Evolutionary conservation across 2,329 filamentous ascomycete species (phyloP).

Genomic region (Neopestalotiopsis sp.): DNA sequence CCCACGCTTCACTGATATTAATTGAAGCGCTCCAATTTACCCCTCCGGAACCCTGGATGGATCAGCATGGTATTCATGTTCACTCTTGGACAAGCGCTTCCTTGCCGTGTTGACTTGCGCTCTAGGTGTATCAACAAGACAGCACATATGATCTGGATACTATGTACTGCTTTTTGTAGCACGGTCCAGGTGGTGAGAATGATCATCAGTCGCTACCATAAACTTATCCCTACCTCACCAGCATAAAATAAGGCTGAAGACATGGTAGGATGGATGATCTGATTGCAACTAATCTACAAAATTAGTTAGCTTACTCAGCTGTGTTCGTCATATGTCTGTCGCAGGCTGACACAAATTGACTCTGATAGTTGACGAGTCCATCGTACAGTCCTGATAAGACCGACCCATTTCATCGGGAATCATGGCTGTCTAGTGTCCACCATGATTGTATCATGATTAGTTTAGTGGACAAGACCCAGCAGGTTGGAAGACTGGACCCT

Average conservation of each 20-base stretch:
- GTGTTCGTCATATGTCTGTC: not conserved
- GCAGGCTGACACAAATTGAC: not conserved
- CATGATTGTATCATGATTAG: not conserved
- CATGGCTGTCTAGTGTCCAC: not conserved
- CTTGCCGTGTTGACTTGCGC: not conserved
- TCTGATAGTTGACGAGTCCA: not conserved
- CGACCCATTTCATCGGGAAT: not conserved
- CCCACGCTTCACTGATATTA: conserved; percentile 2
- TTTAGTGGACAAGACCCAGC: not conserved
- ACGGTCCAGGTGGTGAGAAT: not conserved
- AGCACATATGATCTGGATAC: not conserved
- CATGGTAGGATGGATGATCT: not conserved
- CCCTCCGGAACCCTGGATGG: not conserved
- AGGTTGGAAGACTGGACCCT: conserved; percentile 2
- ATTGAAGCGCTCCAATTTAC: not conserved
- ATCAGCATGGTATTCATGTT: not conserved
- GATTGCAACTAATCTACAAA: not conserved
- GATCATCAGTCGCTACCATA: not conserved
- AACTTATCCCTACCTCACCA: not conserved
- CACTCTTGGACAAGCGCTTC: not conserved
- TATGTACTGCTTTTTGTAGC: not conserved
- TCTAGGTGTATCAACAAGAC: not conserved
- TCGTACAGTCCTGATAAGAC: not conserved
- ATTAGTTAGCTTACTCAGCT: not conserved
- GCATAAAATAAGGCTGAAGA: not conserved